A percentile compares a stretch with the other conserved stretches of the same genome.
Evolutionary conservation across 306 rosid genomes (phyloP).

Genomic region (Trichosanthes cucumerina): DNA sequence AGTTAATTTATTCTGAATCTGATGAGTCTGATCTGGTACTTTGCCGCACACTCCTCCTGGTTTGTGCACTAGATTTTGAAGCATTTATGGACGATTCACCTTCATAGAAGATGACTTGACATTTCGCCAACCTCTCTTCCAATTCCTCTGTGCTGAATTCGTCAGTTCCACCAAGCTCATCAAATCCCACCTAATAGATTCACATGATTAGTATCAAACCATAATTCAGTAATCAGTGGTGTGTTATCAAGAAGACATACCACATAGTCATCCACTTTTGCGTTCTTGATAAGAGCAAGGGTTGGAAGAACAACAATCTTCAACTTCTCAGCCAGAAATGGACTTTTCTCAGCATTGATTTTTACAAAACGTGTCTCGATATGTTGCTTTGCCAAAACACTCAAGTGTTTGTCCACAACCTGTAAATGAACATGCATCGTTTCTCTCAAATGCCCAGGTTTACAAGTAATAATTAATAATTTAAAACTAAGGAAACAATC

Average conservation of each 20-base stretch:
- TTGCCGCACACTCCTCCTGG: conserved; percentile 60
- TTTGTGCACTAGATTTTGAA: conserved; percentile 37
- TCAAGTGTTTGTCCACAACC: conserved; percentile 92
- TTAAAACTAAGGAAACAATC: neutral
- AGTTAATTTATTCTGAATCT: conserved; percentile 49
- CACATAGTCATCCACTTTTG: conserved; percentile 97
- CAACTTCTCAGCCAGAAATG: conserved; percentile 83
- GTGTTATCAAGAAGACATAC: conserved; percentile 26
- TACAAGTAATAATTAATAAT: neutral
- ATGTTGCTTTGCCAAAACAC: conserved; percentile 76
- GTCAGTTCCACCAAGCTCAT: conserved; percentile 92
- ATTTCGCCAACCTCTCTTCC: conserved; percentile 81
- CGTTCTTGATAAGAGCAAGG: conserved; percentile 79
- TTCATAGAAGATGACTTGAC: conserved; percentile 66
- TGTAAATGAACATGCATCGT: conserved; percentile 27
- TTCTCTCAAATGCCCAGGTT: conserved; percentile 9
- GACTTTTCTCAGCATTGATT: conserved; percentile 88
- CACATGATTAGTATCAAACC: neutral
- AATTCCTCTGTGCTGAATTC: conserved; percentile 83
- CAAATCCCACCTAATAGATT: conserved; percentile 76
- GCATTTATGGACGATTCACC: conserved; percentile 64
- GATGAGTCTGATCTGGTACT: conserved; percentile 62
- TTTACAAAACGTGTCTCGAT: conserved; percentile 78
- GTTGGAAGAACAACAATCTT: conserved; percentile 91
- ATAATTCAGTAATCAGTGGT: neutral